Percentiles rank a stretch among this genome's conserved stretches.
Evolutionary conservation across 352 stramenopile species (phyloP).

Genomic region (Phytophthora capsici): DNA sequence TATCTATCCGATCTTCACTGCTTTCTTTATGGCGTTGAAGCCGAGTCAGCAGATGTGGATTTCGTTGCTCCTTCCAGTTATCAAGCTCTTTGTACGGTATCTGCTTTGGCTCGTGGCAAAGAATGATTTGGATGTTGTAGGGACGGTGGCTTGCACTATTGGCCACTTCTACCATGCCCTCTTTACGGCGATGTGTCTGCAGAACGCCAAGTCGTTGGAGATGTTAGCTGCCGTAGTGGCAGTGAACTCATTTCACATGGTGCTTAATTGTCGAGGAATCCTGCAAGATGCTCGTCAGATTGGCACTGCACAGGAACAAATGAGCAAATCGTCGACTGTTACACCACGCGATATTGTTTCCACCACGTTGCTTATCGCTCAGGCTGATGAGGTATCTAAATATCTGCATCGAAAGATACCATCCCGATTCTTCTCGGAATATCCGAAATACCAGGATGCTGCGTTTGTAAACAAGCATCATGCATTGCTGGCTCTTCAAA

Average conservation of each 20-base stretch:
- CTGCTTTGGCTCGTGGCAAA: slow-evolving; percentile 25
- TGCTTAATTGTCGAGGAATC: slow-evolving; percentile 26
- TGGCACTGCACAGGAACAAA: background rate
- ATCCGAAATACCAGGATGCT: slow-evolving; percentile 19
- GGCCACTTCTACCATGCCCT: slow-evolving; percentile 44
- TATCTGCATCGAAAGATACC: slow-evolving; percentile 17
- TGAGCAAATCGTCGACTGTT: background rate
- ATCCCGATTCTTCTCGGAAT: slow-evolving; percentile 24
- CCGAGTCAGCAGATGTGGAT: slow-evolving; percentile 27
- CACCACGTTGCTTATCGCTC: background rate
- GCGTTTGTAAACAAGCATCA: slow-evolving; percentile 7
- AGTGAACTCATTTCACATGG: slow-evolving; percentile 23
- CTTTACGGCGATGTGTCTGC: slow-evolving; percentile 44
- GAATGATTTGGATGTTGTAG: slow-evolving; percentile 34
- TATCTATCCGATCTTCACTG: slow-evolving; percentile 38
- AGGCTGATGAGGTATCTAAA: background rate
- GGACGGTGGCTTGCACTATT: slow-evolving; percentile 15
- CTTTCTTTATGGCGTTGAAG: slow-evolving; percentile 35
- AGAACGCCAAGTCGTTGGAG: slow-evolving; percentile 42
- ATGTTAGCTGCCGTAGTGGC: slow-evolving; percentile 32
- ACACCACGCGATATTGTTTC: slow-evolving; percentile 1
- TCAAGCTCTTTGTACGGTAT: slow-evolving; percentile 36
- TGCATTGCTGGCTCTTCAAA: background rate
- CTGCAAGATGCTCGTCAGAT: slow-evolving; percentile 9
- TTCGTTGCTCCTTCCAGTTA: slow-evolving; percentile 34